Evolutionary conservation across 106 monocot species (phyloP), one percentile per base, ranked within the genome.

Genomic region (Phalaenopsis aphrodite): DNA sequence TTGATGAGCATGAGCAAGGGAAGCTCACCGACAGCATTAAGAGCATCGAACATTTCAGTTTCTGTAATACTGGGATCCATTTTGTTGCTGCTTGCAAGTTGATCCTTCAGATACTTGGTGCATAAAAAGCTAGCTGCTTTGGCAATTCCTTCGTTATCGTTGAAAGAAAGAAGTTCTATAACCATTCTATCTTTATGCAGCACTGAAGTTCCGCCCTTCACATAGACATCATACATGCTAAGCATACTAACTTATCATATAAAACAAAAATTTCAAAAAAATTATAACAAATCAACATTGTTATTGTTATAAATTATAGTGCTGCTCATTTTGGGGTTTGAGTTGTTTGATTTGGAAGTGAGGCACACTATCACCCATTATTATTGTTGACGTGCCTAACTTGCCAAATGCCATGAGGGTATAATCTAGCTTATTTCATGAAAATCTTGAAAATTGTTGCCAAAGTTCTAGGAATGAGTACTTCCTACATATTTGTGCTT

Each of bases 121-220:
- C 76, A 94, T 55, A 94, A 76, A 56, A 92, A 92, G 55, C 81
- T 92, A 56, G 94, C 90, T 61, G 94, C 93, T 91, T 89, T 92
- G 65, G 87, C 93, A 80, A 85, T 55, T 1, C 82, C 93, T 85
- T 90, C 89, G 76, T 92, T 86, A 88, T 94, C 92, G 77, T 87
- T 86, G 38, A 84, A 78, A 72, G 92, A 92, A 72, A 97, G 83
- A 24, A 90, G 18, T 76, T 94, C 90, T 38, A 72, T 11, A 41
- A 16, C 15, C n/a, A 66, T 66, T 66, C 9, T 66, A n/a, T 66
- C 24, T 66, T 66, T 8, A 24, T 66, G 66, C 8, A 16, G 19
- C 17, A 8, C 66, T 66, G 6, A 23, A 30, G 23, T 66, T 30
- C 36, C 37, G 7, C 41, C 72, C 72, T 72, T 72, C 15, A 11